phyloP scores from a whole-genome alignment of 495 filamentous ascomycete species.

The Neurospora intermedia region DNA sequence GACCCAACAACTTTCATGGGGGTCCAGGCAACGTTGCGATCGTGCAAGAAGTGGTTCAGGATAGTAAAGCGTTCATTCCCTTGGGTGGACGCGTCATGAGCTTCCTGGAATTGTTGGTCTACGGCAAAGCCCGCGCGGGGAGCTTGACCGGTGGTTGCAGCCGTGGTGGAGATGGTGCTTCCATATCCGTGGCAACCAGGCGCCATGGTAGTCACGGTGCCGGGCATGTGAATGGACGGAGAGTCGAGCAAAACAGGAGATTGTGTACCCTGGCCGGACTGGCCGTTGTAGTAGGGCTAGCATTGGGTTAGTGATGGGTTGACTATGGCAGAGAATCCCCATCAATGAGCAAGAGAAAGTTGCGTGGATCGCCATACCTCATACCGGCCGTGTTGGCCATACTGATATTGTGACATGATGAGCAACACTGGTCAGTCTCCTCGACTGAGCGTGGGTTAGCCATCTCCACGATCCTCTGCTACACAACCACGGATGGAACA shows the following conservation, averaged over 20 bases:
- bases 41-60: constrained; percentile 3
- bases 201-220: background rate
- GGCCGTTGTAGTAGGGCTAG: background rate
- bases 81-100: background rate
- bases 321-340: background rate
- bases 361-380: background rate
- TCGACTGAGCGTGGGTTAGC: background rate
- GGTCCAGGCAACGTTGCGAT: background rate
- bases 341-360: background rate
- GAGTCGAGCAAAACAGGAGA: background rate
- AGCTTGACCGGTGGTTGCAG: background rate
- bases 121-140: background rate
- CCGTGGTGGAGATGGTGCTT: background rate
- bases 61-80: background rate
- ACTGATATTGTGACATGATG: background rate
- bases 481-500: background rate
- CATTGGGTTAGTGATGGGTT: background rate
- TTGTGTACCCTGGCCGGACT: background rate
- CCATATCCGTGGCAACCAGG: background rate
- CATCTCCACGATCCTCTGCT: background rate
- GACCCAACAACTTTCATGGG: background rate
- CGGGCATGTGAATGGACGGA: background rate
- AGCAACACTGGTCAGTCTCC: background rate
- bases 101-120: background rate
- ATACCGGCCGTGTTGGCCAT: background rate